These are phyloP conservation scores for Phytophthora kernoviae DNA, from an alignment of 352 stramenopile genomes.

Conservation along the genomic window DNA sequence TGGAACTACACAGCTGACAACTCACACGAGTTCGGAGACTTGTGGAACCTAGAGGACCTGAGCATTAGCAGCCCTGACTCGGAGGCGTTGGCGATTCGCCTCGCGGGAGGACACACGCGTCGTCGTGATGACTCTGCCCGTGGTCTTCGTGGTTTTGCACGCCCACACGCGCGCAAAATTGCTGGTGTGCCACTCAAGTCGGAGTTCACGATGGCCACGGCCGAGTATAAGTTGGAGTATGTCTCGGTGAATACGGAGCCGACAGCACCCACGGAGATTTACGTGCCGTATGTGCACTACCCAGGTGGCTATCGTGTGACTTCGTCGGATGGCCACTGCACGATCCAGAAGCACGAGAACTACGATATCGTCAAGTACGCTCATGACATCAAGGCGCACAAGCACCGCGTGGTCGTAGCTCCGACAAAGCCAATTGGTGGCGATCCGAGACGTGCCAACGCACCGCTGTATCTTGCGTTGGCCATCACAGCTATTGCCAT, in stretches of 20 bases:
- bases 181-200: constrained; percentile 64
- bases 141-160: constrained; percentile 58
- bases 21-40: constrained; percentile 65
- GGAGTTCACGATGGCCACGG: constrained; percentile 45
- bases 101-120: constrained; percentile 30
- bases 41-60: constrained; percentile 85
- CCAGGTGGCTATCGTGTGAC: constrained; percentile 34
- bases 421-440: constrained; percentile 16
- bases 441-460: constrained; percentile 15
- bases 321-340: constrained; percentile 27
- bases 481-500: constrained; percentile 27
- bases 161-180: constrained; percentile 65
- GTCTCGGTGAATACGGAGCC: constrained; percentile 16
- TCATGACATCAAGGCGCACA: constrained; percentile 30
- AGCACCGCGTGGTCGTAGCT: constrained; percentile 32
- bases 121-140: constrained; percentile 45
- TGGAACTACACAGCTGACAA: constrained; percentile 89
- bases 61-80: constrained; percentile 68
- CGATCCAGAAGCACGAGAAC: constrained; percentile 40
- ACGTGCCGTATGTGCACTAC: constrained; percentile 39
- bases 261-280: constrained; percentile 28
- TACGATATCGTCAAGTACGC: constrained; percentile 46
- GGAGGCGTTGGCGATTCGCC: constrained; percentile 17
- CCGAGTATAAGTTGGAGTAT: constrained; percentile 61
- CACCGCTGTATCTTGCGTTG: constrained; percentile 25